These are phyloP conservation scores for Cryptococcus sp. DNA, from an alignment of 1,284 basidiomycete genomes.

Conservation along the genomic window DNA sequence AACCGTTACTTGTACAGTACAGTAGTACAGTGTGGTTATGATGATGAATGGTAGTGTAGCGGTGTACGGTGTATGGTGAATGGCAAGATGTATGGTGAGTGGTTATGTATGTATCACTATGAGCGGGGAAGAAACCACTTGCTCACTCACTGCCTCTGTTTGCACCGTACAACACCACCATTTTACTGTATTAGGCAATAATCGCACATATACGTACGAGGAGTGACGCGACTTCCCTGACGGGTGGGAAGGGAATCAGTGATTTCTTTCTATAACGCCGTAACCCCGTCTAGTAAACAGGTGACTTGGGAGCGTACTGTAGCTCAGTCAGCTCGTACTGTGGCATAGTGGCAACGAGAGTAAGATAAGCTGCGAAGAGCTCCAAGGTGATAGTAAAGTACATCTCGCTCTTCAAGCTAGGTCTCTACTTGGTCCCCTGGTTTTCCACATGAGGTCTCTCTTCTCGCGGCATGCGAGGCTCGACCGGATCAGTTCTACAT, in stretches of 20 bases:
- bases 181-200: conserved; percentile 5
- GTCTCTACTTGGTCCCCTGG: no score
- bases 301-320: no score
- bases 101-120: background rate
- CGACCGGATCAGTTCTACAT: no score
- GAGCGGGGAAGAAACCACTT: background rate
- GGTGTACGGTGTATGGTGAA: conserved; percentile 1
- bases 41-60: background rate
- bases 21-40: background rate
- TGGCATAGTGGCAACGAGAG: no score
- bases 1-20: background rate
- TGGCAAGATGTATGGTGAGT: conserved; percentile 1
- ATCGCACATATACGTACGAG: background rate
- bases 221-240: background rate
- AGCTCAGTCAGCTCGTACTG: no score
- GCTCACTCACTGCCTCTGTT: background rate
- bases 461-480: no score
- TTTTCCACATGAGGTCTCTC: no score
- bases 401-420: no score
- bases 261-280: conserved; percentile 7
- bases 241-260: background rate
- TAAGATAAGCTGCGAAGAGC: no score
- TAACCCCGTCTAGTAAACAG: background rate
- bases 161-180: background rate
- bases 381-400: no score